Conservation (phyloP, 2,329 filamentous ascomycete genomes). For the Zymoseptoria tritici region DNA sequence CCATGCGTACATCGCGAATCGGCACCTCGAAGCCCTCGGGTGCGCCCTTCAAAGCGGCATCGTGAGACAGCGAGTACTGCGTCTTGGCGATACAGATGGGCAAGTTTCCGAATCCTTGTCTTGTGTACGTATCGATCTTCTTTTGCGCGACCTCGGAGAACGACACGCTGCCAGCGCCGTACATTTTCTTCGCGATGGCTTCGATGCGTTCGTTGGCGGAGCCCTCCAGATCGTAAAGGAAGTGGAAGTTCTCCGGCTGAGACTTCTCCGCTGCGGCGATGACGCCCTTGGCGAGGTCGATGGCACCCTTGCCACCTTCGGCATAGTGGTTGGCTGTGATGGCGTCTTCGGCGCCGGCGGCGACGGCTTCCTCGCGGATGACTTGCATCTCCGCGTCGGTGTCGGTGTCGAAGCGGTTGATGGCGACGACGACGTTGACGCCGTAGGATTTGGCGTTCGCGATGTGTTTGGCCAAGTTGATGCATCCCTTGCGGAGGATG, state of each 20-base stretch:
- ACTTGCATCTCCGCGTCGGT: slow-evolving; percentile 86
- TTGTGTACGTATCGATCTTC: slow-evolving; percentile 91
- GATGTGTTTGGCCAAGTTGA: slow-evolving; percentile 95
- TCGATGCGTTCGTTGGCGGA: slow-evolving; percentile 85
- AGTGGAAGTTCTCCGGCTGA: slow-evolving; percentile 67
- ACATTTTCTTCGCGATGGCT: slow-evolving; percentile 85
- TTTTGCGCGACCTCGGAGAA: slow-evolving; percentile 91
- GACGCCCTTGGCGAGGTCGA: slow-evolving; percentile 82
- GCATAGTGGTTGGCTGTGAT: slow-evolving; percentile 96
- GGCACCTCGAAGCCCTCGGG: slow-evolving; percentile 91
- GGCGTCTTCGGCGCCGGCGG: slow-evolving; percentile 88
- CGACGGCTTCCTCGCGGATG: slow-evolving; percentile 81
- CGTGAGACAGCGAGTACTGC: slow-evolving; percentile 91
- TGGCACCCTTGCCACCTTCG: slow-evolving; percentile 80
- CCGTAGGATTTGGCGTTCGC: slow-evolving; percentile 82
- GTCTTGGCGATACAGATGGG: slow-evolving; percentile 98
- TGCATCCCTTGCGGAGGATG: slow-evolving; percentile 77
- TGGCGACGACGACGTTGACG: slow-evolving; percentile 88
- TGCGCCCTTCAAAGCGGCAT: slow-evolving; percentile 88
- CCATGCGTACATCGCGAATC: slow-evolving; percentile 88
- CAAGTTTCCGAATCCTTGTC: slow-evolving; percentile 84
- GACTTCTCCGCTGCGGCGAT: slow-evolving; percentile 75
- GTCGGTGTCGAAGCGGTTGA: slow-evolving; percentile 94
- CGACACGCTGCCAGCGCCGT: slow-evolving; percentile 81
- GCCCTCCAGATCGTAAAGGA: slow-evolving; percentile 75